phyloP scores from a whole-genome alignment of 768 basidiomycete species.

The Sutorius australiensis region DNA sequence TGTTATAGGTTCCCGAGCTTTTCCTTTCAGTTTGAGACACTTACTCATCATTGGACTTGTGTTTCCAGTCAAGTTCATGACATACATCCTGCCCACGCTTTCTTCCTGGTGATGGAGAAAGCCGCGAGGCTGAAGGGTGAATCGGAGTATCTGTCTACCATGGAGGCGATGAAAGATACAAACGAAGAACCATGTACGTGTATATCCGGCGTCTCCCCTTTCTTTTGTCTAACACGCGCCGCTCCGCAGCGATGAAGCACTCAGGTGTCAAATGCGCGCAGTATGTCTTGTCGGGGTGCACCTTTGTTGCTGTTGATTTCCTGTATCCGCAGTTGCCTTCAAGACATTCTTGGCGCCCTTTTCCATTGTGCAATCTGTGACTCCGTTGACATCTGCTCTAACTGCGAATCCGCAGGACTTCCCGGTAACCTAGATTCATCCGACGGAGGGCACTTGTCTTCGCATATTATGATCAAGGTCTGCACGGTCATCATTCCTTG shows the following conservation, averaged over 20 bases:
- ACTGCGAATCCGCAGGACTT: slow-evolving; percentile 82
- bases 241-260: slow-evolving; percentile 61
- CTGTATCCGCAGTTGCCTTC: slow-evolving; percentile 60
- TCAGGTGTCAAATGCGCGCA: slow-evolving; percentile 82
- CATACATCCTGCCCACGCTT: slow-evolving; percentile 85
- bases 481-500: background rate
- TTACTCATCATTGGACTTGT: background rate
- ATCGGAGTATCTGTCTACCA: slow-evolving; percentile 31
- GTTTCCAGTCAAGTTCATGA: slow-evolving; percentile 77
- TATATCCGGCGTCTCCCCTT: background rate
- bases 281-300: slow-evolving; percentile 43
- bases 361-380: slow-evolving; percentile 92
- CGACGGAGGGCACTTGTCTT: slow-evolving; percentile 75
- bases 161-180: slow-evolving; percentile 33
- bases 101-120: slow-evolving; percentile 74
- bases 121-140: slow-evolving; percentile 40
- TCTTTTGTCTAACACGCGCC: slow-evolving; percentile 4
- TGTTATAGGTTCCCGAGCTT: slow-evolving; percentile 64
- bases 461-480: slow-evolving; percentile 95
- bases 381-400: slow-evolving; percentile 79
- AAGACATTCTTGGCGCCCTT: slow-evolving; percentile 86
- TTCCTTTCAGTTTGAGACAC: background rate
- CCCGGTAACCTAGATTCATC: slow-evolving; percentile 77
- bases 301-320: background rate
- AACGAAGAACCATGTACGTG: slow-evolving; percentile 61